Base-by-base conservation (phyloP, 1,284 basidiomycete genomes). In the Fomitopsis pinicola region DNA sequence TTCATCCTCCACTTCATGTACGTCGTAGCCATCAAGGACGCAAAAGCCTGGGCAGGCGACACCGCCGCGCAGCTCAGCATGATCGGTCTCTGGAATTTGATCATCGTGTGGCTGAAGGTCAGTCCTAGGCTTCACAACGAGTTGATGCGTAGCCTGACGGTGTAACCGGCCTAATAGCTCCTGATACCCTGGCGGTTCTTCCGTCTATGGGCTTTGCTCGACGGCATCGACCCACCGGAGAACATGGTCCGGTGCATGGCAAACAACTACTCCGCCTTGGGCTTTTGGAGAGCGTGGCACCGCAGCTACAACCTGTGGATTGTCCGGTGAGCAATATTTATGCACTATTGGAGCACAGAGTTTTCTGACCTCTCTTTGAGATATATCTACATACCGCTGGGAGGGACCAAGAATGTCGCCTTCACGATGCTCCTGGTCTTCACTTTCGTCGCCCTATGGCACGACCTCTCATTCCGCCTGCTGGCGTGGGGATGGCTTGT, bases 381-480 rank as follows among this genome's bases (percentile, higher is more conserved):
- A 60, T 98, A 98, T 73, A 94, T 99, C 66, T 98, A 99, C 76
- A 81, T 99, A 35, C 97, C 97, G 0, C 79, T 98, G 8, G 97
- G 97, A 8, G 97, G 96, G 0, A 77, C 84, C 28, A 81, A 83
- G 54, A 86, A 87, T 64, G 76, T 85, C 2, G 71, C 91, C 0
- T 64, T 90, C 19, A 88, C 95, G 22, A 94, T 86, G 0, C 66
- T 91, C 6, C 77, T 97, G 19, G 88, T 98, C 35, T 99, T 99
- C 78, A 92, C 96, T 0, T 99, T 99, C 72, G 97, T 98, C n/a
- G 97, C 97, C 0, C 78, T 99, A 15, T 99, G 97, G 97, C 97
- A 99, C 71, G 97, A 98, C 72, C 80, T 99, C 0, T 91, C 91
- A 0, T 89, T 97, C 74, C 84, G 84, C 54, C 81, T 99, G 6